phyloP scores from a whole-genome alignment of 2,329 filamentous ascomycete species.

The Domatiomyces globalis region DNA sequence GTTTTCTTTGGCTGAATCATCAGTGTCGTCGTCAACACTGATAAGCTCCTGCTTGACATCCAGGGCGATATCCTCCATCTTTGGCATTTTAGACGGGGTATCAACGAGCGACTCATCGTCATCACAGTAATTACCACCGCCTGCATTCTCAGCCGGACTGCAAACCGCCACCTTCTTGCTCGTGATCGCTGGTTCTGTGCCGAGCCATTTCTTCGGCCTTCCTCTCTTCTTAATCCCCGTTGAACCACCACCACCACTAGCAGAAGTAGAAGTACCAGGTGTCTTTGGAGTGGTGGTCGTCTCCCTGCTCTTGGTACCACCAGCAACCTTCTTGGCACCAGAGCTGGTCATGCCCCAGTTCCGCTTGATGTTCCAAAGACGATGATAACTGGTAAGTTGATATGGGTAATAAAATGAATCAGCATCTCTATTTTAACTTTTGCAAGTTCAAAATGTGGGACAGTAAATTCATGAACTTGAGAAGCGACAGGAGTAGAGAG shows the following conservation, averaged over 20 bases:
- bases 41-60: not conserved
- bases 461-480: not conserved
- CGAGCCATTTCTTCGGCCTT: too few species aligned
- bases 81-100: too few species aligned
- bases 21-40: too few species aligned
- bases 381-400: slow-evolving; percentile 8
- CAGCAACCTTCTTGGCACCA: slow-evolving; percentile 1
- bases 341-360: slow-evolving; percentile 8
- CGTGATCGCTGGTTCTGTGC: not conserved
- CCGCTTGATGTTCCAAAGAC: slow-evolving; percentile 11
- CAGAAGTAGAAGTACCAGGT: too few species aligned
- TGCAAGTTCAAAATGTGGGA: too few species aligned
- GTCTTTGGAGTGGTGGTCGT: not conserved
- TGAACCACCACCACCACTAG: too few species aligned
- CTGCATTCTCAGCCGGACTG: slow-evolving; percentile 1
- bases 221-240: too few species aligned
- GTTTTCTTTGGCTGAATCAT: too few species aligned
- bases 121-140: not conserved
- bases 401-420: not conserved
- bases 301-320: not conserved
- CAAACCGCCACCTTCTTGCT: slow-evolving; percentile 2
- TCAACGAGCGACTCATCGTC: too few species aligned
- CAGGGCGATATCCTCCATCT: too few species aligned
- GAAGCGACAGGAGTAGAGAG: not conserved
- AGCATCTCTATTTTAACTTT: too few species aligned